Conservation (phyloP, 805 yeast genomes). For the Candida khao-thaluensis region DNA sequence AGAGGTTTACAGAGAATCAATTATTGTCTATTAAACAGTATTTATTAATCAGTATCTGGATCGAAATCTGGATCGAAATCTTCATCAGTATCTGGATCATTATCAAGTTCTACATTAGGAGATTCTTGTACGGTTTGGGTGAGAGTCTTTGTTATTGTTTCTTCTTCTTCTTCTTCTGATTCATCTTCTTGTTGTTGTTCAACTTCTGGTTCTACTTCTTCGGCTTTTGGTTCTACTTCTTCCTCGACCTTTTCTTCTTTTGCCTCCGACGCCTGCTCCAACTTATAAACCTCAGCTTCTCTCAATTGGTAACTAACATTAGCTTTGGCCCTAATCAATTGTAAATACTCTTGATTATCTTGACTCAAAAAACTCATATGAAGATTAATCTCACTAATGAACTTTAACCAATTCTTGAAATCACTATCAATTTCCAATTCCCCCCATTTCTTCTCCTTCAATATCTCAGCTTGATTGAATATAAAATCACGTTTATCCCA, state of each 20-base stretch:
- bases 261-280: not conserved
- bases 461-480: conserved; percentile 26
- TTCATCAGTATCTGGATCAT: conserved; percentile 1
- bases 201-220: conserved; percentile 57
- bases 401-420: conserved; percentile 33
- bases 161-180: too few species aligned
- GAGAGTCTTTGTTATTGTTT: too few species aligned
- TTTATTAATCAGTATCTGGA: not conserved
- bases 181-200: too few species aligned
- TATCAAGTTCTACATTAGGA: conserved; percentile 11
- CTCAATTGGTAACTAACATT: conserved; percentile 43
- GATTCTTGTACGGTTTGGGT: too few species aligned
- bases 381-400: conserved; percentile 38
- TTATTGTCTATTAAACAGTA: not conserved
- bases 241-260: conserved; percentile 10
- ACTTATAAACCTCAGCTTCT: conserved; percentile 22
- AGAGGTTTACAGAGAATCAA: too few species aligned
- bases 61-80: not conserved
- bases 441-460: conserved; percentile 15
- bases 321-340: conserved; percentile 41
- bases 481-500: conserved; percentile 55
- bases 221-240: conserved; percentile 10
- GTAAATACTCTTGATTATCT: conserved; percentile 61
- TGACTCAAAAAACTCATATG: conserved; percentile 51
- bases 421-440: conserved; percentile 32